Conservation (phyloP, 2,329 filamentous ascomycete species). For the Endoconidiophora polonica region DNA sequence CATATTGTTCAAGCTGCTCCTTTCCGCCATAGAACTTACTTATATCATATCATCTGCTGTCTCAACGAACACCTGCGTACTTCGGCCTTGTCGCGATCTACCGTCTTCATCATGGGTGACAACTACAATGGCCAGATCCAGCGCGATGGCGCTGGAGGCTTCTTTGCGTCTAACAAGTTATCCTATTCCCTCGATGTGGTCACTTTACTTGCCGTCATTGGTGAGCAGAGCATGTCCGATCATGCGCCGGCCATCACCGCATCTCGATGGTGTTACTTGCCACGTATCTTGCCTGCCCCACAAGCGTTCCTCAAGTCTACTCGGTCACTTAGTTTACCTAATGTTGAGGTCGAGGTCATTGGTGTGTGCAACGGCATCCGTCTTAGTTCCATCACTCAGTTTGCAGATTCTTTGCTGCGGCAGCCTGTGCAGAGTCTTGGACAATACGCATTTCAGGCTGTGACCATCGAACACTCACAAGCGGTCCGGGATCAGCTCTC, state of each 20-base stretch:
- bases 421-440: conserved; percentile 26
- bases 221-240: conserved; percentile 40
- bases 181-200: conserved; percentile 44
- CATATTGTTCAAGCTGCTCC: no score
- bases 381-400: conserved; percentile 41
- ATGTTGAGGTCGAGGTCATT: conserved; percentile 35
- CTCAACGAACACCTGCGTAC: no score
- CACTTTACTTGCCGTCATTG: conserved; percentile 45
- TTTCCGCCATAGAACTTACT: no score
- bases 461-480: conserved; percentile 31
- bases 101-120: neutral
- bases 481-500: conserved; percentile 11
- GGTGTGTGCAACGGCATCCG: conserved; percentile 41
- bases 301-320: conserved; percentile 42
- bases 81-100: no score
- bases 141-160: conserved; percentile 15
- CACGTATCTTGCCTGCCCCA: conserved; percentile 44
- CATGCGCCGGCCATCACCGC: conserved; percentile 42
- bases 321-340: conserved; percentile 38
- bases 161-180: conserved; percentile 27
- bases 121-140: conserved; percentile 8
- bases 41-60: no score
- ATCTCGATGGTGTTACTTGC: conserved; percentile 39
- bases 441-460: conserved; percentile 28
- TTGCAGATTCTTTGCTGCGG: conserved; percentile 27